Evolutionary conservation across 805 yeast species (phyloP).

Genomic region (Jamesozyma piceae): DNA sequence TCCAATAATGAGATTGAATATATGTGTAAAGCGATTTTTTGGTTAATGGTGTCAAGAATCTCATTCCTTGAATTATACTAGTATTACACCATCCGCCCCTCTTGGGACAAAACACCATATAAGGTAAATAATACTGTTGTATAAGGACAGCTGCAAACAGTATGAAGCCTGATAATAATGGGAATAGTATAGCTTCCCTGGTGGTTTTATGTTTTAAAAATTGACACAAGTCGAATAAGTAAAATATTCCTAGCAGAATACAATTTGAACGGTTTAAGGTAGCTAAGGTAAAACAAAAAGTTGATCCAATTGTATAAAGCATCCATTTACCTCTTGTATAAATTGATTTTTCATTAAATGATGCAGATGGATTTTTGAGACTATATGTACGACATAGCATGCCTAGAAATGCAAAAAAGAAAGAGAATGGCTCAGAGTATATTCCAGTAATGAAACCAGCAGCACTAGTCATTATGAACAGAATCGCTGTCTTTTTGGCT

Average conservation of each 20-base stretch:
- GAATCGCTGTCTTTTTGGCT: slow-evolving; percentile 33
- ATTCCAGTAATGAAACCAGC: slow-evolving; percentile 68
- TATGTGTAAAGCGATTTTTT: slow-evolving; percentile 45
- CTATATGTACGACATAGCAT: slow-evolving; percentile 41
- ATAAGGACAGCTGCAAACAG: slow-evolving; percentile 39
- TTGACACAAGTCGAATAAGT: slow-evolving; percentile 44
- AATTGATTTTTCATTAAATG: not conserved
- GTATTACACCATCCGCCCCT: slow-evolving; percentile 72
- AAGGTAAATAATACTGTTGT: slow-evolving; percentile 45
- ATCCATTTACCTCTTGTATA: slow-evolving; percentile 10
- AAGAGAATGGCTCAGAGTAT: slow-evolving; percentile 69
- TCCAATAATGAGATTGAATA: slow-evolving; percentile 81
- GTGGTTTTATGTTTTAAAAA: slow-evolving; percentile 12
- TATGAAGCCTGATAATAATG: slow-evolving; percentile 48
- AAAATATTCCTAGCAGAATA: slow-evolving; percentile 59
- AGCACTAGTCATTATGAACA: slow-evolving; percentile 62
- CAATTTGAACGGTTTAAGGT: slow-evolving; percentile 70
- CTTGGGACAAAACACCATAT: slow-evolving; percentile 52
- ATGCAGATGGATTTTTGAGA: not conserved
- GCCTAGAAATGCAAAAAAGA: slow-evolving; percentile 50
- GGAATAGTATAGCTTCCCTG: slow-evolving; percentile 17
- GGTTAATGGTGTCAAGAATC: slow-evolving; percentile 30
- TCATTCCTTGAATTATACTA: not conserved
- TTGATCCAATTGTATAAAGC: slow-evolving; percentile 14
- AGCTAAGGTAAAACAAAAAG: slow-evolving; percentile 42